Base-by-base conservation (phyloP, 768 basidiomycete species). In the Tremella yokohamensis region DNA sequence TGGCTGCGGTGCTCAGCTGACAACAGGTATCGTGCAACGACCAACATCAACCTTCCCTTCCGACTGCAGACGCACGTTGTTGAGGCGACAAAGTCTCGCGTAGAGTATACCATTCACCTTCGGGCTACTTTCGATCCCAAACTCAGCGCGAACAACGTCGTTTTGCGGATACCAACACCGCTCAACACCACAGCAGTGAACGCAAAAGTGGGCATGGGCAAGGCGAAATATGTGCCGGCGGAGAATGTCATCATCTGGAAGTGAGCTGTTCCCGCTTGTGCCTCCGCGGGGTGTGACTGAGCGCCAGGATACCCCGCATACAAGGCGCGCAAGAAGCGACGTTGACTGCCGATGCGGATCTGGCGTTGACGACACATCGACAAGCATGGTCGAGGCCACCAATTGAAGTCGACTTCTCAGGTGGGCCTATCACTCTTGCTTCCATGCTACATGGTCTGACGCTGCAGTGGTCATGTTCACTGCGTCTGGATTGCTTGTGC, bases 241-340 rank as follows among this genome's bases (percentile, higher is more conserved):
- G 96, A 99, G 78, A 99, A 99, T 63, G 83, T 94, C 25, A 88
- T 98, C 48, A 82, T 97, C 4, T 99, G 96, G 96, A 98, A 97
- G 96, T 96, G 76, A 68, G 94, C 82, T 7, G 11, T 11, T 40
- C 39, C 39, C 12, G 12, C 39, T 40, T 40, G 12, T 8, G 8
- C 16, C 8, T 8, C 4, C 18, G 39, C 16, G 42, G 20, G 39
- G 50, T 22, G 8, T 20, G 8, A 51, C 49, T 56, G 47, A 54
- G 45, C 11, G 8, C 12, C 60, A 98, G 94, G 78, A 85, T 99
- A 54, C 86, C 91, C 8, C 82, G 91, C 57, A 80, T 99, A 54
- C 93, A 97, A 77, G 96, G 96, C 47, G 89, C 88, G 3, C 85
- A 90, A 64, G 96, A 99, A 77, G 83, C 85, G 63, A 90, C 90